These are phyloP conservation scores for Thalassiosira livingstoniorum DNA, from an alignment of 352 stramenopile species.

Conservation along the genomic window DNA sequence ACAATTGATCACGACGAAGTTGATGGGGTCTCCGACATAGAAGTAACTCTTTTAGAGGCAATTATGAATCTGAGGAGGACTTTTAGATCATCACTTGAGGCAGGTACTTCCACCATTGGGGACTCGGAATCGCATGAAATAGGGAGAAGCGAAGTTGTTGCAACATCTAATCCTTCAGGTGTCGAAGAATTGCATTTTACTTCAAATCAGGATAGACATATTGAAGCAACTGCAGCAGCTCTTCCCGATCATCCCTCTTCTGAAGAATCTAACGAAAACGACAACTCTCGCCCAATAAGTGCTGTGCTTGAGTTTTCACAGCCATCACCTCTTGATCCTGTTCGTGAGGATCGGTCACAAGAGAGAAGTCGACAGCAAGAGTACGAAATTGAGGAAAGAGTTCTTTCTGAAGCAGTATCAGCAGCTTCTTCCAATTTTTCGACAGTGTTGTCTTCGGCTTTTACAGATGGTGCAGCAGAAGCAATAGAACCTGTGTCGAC, in stretches of 20 bases:
- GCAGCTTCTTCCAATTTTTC: slow-evolving; percentile 49
- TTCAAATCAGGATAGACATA: neutral
- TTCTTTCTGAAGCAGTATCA: slow-evolving; percentile 50
- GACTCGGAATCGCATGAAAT: no score
- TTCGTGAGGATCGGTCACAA: neutral
- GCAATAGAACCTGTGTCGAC: slow-evolving; percentile 34
- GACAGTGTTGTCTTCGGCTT: slow-evolving; percentile 25
- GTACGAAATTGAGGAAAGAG: slow-evolving; percentile 49
- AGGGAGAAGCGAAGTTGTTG: no score
- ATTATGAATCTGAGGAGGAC: slow-evolving; percentile 48
- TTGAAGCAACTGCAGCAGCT: neutral
- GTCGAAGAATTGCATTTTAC: neutral
- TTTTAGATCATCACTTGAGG: no score
- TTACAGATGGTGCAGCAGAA: slow-evolving; percentile 32
- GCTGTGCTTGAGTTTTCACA: slow-evolving; percentile 39
- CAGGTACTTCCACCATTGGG: neutral
- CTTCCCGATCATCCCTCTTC: no score
- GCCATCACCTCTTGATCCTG: slow-evolving; percentile 15
- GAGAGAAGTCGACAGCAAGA: slow-evolving; percentile 36
- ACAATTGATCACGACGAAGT: slow-evolving; percentile 45
- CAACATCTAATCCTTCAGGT: neutral
- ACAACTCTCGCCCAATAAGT: slow-evolving; percentile 1
- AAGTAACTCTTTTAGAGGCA: slow-evolving; percentile 55
- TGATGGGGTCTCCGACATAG: slow-evolving; percentile 6
- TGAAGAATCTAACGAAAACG: neutral